phyloP scores from a whole-genome alignment of 192 early-diverging fungal species.

The Polychytrium aggregatum region DNA sequence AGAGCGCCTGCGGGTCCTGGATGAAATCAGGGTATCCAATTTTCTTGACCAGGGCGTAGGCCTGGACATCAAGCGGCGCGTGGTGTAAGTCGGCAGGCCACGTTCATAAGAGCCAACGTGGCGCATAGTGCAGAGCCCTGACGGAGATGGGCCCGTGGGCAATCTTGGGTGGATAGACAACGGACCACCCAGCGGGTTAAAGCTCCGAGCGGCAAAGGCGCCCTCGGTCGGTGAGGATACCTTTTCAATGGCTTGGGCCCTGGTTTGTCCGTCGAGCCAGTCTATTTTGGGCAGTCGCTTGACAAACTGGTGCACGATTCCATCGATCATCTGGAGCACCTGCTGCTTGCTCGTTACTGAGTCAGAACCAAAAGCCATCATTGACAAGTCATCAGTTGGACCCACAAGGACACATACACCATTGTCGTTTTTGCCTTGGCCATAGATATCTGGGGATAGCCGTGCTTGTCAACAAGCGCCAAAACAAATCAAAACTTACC shows the following conservation, averaged over 20 bases:
- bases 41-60: conserved; percentile 9
- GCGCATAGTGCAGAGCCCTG: neutral
- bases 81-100: no score
- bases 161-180: neutral
- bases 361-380: no score
- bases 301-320: conserved; percentile 13
- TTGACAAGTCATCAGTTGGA: no score
- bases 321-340: conserved; percentile 1
- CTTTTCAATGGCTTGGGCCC: conserved; percentile 14
- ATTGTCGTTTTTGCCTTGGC: no score
- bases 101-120: no score
- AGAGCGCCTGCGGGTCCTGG: conserved; percentile 11
- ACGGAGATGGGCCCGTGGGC: neutral
- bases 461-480: no score
- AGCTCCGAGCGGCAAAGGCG: neutral
- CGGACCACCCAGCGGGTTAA: neutral
- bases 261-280: conserved; percentile 20
- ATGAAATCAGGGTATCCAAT: conserved; percentile 21
- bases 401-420: no score
- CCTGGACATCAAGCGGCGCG: no score
- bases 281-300: conserved; percentile 12
- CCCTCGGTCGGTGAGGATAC: no score
- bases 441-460: no score
- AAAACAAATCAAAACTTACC: no score
- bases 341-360: conserved; percentile 13